A percentile compares a stretch with the other conserved stretches of the same genome.
Evolutionary conservation across 2,329 filamentous ascomycete genomes (phyloP).

Genomic region (Thermoascus crustaceus): DNA sequence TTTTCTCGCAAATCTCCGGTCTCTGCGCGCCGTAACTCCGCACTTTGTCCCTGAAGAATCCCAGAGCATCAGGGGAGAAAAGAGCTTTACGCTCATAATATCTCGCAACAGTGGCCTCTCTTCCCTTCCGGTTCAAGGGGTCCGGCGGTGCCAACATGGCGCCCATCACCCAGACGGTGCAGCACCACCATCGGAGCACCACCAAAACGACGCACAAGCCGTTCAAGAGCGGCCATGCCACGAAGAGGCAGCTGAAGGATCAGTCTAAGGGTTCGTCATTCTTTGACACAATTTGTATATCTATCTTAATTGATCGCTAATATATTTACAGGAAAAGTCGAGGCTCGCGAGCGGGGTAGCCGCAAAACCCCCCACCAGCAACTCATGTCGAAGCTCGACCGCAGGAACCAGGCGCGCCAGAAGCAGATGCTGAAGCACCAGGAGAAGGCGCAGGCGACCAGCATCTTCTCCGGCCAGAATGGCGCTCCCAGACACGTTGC

Average conservation of each 20-base stretch:
- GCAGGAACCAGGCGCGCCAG: conserved; percentile 91
- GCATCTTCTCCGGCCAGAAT: conserved; percentile 77
- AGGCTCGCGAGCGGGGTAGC: conserved; percentile 58
- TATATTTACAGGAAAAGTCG: conserved; percentile 60
- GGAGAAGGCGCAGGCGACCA: conserved; percentile 70
- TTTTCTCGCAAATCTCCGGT: conserved; percentile 10
- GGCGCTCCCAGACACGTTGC: conserved; percentile 83
- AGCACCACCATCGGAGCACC: conserved; percentile 82
- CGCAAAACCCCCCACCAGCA: conserved; percentile 91
- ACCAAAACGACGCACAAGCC: conserved; percentile 82
- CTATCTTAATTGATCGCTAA: conserved; percentile 2
- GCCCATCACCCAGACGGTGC: conserved; percentile 49
- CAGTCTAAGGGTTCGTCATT: conserved; percentile 64
- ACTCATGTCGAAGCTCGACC: conserved; percentile 94
- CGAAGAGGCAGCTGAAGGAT: conserved; percentile 80
- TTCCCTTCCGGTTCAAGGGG: conserved; percentile 84
- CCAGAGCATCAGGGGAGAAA: too few relatives aligned
- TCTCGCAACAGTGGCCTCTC: conserved; percentile 38
- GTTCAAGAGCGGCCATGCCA: conserved; percentile 87
- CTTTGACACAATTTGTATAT: background rate
- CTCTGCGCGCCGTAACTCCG: conserved; percentile 5
- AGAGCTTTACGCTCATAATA: background rate
- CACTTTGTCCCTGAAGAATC: too few relatives aligned
- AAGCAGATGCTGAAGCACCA: conserved; percentile 73
- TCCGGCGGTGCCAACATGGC: conserved; percentile 60